phyloP scores from a whole-genome alignment of 1,139 yeast species.

The Saccharomycopsis crataegensis region DNA sequence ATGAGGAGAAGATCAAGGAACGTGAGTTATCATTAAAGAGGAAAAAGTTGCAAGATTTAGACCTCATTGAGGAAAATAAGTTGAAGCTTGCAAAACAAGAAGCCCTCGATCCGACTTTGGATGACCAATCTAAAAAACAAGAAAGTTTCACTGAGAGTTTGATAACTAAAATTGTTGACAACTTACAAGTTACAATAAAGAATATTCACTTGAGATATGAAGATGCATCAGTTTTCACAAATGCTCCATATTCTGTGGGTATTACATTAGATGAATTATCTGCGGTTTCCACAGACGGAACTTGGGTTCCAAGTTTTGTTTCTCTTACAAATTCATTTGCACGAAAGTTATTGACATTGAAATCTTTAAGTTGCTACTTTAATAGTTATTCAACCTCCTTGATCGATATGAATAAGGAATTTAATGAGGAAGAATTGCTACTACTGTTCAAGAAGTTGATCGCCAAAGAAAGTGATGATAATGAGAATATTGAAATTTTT shows the following conservation, averaged over 20 bases:
- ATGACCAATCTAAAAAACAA: slow-evolving; percentile 44
- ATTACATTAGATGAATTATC: slow-evolving; percentile 77
- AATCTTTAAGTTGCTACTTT: slow-evolving; percentile 77
- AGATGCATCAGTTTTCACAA: slow-evolving; percentile 59
- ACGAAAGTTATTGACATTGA: slow-evolving; percentile 69
- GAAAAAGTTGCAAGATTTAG: slow-evolving; percentile 63
- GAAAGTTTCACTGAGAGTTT: slow-evolving; percentile 84
- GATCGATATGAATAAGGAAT: slow-evolving; percentile 35
- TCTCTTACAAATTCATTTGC: slow-evolving; percentile 63
- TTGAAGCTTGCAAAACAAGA: slow-evolving; percentile 26
- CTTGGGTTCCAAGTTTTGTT: slow-evolving; percentile 83
- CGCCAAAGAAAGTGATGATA: slow-evolving; percentile 29
- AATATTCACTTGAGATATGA: slow-evolving; percentile 91
- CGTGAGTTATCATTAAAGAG: slow-evolving; percentile 62
- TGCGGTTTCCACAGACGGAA: slow-evolving; percentile 80
- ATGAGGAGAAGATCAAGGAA: slow-evolving; percentile 57
- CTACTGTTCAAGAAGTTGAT: slow-evolving; percentile 34
- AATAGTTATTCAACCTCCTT: slow-evolving; percentile 59
- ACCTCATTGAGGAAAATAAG: slow-evolving; percentile 43
- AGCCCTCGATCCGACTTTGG: slow-evolving; percentile 24
- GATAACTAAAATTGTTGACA: slow-evolving; percentile 85
- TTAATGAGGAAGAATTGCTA: slow-evolving; percentile 38
- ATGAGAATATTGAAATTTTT: slow-evolving; percentile 15
- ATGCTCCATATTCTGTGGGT: slow-evolving; percentile 76
- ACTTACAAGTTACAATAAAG: slow-evolving; percentile 85